These are phyloP conservation scores for Coniosporium tulheliwenetii DNA, from an alignment of 2,329 filamentous ascomycete genomes.

Conservation along the genomic window DNA sequence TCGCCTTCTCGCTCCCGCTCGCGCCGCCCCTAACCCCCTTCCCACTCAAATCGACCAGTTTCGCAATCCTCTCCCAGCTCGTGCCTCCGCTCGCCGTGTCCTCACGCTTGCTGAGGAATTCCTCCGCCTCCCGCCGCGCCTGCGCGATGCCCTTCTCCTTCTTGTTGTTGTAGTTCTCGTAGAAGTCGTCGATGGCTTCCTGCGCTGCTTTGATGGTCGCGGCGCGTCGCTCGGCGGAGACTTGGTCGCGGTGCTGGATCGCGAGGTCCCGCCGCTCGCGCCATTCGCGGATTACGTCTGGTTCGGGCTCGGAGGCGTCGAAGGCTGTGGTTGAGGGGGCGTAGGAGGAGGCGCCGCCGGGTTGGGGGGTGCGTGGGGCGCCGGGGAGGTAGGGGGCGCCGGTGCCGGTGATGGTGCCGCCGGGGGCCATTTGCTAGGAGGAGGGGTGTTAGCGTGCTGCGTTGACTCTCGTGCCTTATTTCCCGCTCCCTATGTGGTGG, in stretches of 20 bases:
- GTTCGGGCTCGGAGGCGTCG: slow-evolving; percentile 62
- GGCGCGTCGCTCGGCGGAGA: slow-evolving; percentile 66
- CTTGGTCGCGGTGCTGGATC: slow-evolving; percentile 69
- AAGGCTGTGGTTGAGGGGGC: slow-evolving; percentile 30
- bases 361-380: slow-evolving; percentile 12
- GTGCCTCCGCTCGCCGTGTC: slow-evolving; percentile 90
- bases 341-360: slow-evolving; percentile 13
- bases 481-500: neutral
- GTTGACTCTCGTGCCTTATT: neutral
- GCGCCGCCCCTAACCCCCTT: slow-evolving; percentile 81
- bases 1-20: slow-evolving; percentile 65
- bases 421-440: slow-evolving; percentile 51
- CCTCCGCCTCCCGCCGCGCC: slow-evolving; percentile 80
- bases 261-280: slow-evolving; percentile 74
- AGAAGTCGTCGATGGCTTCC: slow-evolving; percentile 95
- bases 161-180: slow-evolving; percentile 98
- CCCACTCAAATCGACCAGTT: slow-evolving; percentile 91
- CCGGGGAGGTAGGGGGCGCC: slow-evolving; percentile 39
- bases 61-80: slow-evolving; percentile 96
- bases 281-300: slow-evolving; percentile 81
- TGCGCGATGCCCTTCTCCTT: slow-evolving; percentile 86
- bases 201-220: slow-evolving; percentile 81
- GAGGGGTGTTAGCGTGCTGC: neutral
- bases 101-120: slow-evolving; percentile 77
- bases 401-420: slow-evolving; percentile 65